Evolutionary conservation across 345 rosid genomes (phyloP).

Genomic region (Pelargonium nanum): DNA sequence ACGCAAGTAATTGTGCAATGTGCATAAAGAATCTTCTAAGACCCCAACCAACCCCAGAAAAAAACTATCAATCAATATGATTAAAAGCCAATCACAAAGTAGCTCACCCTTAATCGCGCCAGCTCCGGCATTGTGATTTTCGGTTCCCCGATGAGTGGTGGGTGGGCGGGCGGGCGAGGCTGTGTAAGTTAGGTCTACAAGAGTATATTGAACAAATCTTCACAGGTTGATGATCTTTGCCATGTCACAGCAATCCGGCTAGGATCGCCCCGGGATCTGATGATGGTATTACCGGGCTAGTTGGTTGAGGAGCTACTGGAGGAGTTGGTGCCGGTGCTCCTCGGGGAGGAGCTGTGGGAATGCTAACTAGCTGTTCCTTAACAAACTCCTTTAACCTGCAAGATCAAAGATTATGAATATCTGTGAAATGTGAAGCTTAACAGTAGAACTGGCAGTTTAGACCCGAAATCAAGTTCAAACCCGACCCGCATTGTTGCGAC

Average conservation of each 20-base stretch:
- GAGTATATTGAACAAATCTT: slow-evolving; percentile 31
- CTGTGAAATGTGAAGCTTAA: neutral
- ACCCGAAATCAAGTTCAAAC: neutral
- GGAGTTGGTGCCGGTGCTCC: slow-evolving; percentile 19
- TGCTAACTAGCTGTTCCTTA: slow-evolving; percentile 64
- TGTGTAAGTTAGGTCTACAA: no score
- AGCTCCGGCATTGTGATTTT: no score
- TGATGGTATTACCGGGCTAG: slow-evolving; percentile 29
- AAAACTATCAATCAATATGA: no score
- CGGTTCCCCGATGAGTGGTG: no score
- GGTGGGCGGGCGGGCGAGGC: neutral
- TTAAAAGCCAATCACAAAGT: no score
- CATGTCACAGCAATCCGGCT: slow-evolving; percentile 64
- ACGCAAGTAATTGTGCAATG: no score
- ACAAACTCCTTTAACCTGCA: slow-evolving; percentile 90
- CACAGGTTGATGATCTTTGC: slow-evolving; percentile 7
- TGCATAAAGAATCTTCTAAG: no score
- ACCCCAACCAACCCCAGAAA: no score
- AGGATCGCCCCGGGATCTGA: slow-evolving; percentile 82
- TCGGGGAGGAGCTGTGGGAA: slow-evolving; percentile 44
- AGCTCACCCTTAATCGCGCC: neutral
- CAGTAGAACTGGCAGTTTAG: neutral
- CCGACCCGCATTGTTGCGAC: no score
- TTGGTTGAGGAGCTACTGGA: slow-evolving; percentile 29
- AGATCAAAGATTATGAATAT: slow-evolving; percentile 6